phyloP scores from a whole-genome alignment of 202 grass and related monocot species.

The Schoenoplectus tabernaemontani region DNA sequence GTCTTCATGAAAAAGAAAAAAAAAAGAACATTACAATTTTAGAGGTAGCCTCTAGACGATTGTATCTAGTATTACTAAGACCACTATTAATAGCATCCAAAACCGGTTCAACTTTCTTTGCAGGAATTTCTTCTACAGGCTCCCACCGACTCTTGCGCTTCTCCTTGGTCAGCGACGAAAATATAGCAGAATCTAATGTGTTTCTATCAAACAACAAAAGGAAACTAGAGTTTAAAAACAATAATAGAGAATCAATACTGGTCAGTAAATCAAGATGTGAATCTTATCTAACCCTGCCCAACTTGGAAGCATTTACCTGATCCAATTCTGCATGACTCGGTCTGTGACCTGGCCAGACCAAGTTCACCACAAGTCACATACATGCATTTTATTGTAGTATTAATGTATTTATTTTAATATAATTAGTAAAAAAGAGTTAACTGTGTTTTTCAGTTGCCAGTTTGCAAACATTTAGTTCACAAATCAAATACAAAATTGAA shows the following conservation, averaged over 20 bases:
- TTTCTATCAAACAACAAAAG: slow-evolving; percentile 30
- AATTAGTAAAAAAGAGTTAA: too few relatives aligned
- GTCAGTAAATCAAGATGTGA: slow-evolving; percentile 10
- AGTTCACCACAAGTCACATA: too few relatives aligned
- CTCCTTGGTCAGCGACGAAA: slow-evolving; percentile 34
- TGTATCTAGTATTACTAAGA: slow-evolving; percentile 9
- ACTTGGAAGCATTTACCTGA: too few relatives aligned
- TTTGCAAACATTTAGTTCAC: too few relatives aligned
- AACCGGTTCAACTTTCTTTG: slow-evolving; percentile 43
- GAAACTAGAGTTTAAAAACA: slow-evolving; percentile 14
- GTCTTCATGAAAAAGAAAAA: background rate
- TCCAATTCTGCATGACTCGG: too few relatives aligned
- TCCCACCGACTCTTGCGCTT: slow-evolving; percentile 93
- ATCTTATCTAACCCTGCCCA: slow-evolving; percentile 6
- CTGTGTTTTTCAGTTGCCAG: too few relatives aligned
- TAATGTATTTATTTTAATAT: too few relatives aligned
- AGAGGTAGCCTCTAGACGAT: slow-evolving; percentile 12
- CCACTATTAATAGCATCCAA: slow-evolving; percentile 8
- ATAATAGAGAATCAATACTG: background rate
- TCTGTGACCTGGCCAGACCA: too few relatives aligned
- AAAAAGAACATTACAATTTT: slow-evolving; percentile 12
- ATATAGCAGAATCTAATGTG: slow-evolving; percentile 39
- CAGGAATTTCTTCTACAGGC: slow-evolving; percentile 46
- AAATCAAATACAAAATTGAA: too few relatives aligned
- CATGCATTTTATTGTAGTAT: too few relatives aligned